phyloP scores from a whole-genome alignment of 208 protist species.

The Naegleria gruberi region DNA sequence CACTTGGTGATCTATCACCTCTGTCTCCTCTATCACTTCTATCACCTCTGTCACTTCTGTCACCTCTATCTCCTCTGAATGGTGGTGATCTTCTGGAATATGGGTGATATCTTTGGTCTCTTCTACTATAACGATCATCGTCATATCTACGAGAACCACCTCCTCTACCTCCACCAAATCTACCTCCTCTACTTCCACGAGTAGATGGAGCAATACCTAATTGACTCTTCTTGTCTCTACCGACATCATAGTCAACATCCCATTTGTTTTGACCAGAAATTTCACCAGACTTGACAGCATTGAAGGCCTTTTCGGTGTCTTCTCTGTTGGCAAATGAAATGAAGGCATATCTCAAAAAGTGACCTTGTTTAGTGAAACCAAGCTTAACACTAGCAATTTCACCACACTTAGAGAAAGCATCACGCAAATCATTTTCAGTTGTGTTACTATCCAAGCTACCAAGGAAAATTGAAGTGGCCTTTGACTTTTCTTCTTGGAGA shows the following conservation, averaged over 20 bases:
- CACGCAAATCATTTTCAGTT: background rate
- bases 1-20: background rate
- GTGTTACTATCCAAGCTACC: background rate
- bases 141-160: background rate
- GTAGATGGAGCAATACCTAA: background rate
- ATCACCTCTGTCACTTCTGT: background rate
- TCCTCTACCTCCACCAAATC: background rate
- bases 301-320: background rate
- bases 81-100: background rate
- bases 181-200: background rate
- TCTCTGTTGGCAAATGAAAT: background rate
- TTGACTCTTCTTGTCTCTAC: background rate
- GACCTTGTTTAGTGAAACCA: background rate
- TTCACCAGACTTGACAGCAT: background rate
- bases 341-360: background rate
- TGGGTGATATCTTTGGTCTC: background rate
- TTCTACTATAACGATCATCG: background rate
- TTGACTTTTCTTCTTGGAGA: background rate
- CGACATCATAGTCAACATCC: background rate
- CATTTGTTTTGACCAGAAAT: background rate
- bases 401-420: background rate
- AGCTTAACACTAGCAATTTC: background rate
- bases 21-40: background rate
- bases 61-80: background rate
- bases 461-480: background rate